phyloP scores from a whole-genome alignment of 495 filamentous ascomycete genomes.

The Schizothecium vesticola region DNA sequence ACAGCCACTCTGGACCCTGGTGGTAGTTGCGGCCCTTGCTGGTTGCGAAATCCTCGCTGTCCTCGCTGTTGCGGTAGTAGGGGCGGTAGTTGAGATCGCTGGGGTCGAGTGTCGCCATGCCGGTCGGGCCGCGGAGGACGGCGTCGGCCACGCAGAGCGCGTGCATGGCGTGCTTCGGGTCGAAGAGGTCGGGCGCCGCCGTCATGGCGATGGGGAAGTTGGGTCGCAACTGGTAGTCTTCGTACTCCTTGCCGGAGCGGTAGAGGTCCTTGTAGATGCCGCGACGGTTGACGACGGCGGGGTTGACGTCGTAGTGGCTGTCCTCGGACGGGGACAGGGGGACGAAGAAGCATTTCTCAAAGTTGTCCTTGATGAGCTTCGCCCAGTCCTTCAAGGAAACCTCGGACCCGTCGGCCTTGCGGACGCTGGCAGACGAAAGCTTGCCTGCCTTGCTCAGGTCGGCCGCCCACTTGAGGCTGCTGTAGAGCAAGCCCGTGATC shows the following conservation, averaged over 20 bases:
- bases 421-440: slow-evolving; percentile 69
- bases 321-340: slow-evolving; percentile 66
- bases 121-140: slow-evolving; percentile 75
- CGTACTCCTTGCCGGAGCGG: slow-evolving; percentile 84
- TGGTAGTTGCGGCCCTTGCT: slow-evolving; percentile 96
- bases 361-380: slow-evolving; percentile 70
- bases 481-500: slow-evolving; percentile 89
- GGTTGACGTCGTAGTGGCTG: slow-evolving; percentile 69
- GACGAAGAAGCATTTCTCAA: slow-evolving; percentile 86
- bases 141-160: slow-evolving; percentile 76
- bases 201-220: slow-evolving; percentile 97
- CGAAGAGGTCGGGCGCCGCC: slow-evolving; percentile 85
- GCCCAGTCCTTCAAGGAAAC: slow-evolving; percentile 82
- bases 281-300: slow-evolving; percentile 71
- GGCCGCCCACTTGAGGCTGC: slow-evolving; percentile 74
- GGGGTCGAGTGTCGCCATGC: slow-evolving; percentile 95
- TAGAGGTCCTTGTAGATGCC: slow-evolving; percentile 99
- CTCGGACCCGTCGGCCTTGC: slow-evolving; percentile 48
- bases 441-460: slow-evolving; percentile 57
- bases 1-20: slow-evolving; percentile 98
- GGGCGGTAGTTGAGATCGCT: slow-evolving; percentile 86
- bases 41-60: slow-evolving; percentile 81
- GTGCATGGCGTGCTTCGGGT: slow-evolving; percentile 64
- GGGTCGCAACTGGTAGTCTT: slow-evolving; percentile 92
- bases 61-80: slow-evolving; percentile 91